These are phyloP conservation scores for Boletus mariae DNA, from an alignment of 1,284 basidiomycete genomes.

Conservation along the genomic window DNA sequence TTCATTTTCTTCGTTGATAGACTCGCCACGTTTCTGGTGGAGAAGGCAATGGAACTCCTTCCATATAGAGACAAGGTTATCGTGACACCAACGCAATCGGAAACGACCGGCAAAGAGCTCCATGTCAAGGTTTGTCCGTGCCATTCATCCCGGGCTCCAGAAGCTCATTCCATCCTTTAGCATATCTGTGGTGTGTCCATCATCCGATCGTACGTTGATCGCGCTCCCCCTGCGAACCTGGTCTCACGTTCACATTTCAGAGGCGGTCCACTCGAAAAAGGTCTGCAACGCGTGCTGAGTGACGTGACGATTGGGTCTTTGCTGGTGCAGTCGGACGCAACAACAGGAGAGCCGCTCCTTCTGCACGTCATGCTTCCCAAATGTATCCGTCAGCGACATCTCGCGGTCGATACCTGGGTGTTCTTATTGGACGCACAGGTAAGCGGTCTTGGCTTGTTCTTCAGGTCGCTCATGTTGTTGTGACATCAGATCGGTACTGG, in stretches of 20 bases:
- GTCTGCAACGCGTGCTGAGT: conserved; percentile 85
- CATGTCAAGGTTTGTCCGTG: conserved; percentile 46
- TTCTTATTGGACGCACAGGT: conserved; percentile 92
- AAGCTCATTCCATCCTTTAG: conserved; percentile 25
- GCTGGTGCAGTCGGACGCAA: conserved; percentile 85
- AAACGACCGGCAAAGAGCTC: conserved; percentile 61
- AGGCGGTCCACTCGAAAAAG: conserved; percentile 87
- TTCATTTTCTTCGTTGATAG: conserved; percentile 90
- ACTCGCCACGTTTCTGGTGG: conserved; percentile 80
- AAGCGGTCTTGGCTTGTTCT: conserved; percentile 3
- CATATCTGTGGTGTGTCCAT: conserved; percentile 82
- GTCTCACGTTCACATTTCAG: conserved; percentile 36
- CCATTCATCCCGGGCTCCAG: neutral
- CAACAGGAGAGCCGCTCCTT: conserved; percentile 85
- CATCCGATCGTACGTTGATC: conserved; percentile 63
- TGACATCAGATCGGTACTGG: conserved; percentile 81
- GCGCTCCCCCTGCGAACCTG: neutral
- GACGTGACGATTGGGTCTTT: conserved; percentile 87
- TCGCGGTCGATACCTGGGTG: conserved; percentile 73
- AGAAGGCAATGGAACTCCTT: conserved; percentile 79
- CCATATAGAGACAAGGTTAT: conserved; percentile 68
- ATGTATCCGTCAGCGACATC: conserved; percentile 60
- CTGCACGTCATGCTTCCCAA: conserved; percentile 79
- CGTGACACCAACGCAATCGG: conserved; percentile 62
- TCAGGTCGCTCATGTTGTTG: neutral